phyloP scores from a whole-genome alignment of 73 alveolate genomes.

The Tetrahymena malaccensis region DNA sequence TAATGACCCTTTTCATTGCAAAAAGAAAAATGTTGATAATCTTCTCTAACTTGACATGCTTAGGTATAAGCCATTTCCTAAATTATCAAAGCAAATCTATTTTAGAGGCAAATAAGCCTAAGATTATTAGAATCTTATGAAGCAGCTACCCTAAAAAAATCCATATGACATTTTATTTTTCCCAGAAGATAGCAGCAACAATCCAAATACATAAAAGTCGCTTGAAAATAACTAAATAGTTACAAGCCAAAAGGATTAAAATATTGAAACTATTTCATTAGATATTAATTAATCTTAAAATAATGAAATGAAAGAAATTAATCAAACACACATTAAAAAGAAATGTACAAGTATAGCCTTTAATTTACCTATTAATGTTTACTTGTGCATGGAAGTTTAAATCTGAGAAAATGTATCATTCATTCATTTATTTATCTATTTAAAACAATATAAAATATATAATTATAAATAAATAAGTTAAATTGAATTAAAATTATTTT shows the following conservation, averaged over 20 bases:
- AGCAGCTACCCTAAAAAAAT: not conserved
- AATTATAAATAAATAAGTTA: too few relatives aligned
- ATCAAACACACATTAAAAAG: not conserved
- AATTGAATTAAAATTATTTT: too few relatives aligned
- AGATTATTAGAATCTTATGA: not conserved
- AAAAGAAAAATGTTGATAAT: not conserved
- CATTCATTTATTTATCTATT: too few relatives aligned
- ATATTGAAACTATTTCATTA: not conserved
- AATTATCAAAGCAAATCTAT: not conserved
- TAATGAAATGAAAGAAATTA: too few relatives aligned
- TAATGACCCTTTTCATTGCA: not conserved
- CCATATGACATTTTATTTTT: not conserved
- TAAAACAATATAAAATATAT: too few relatives aligned
- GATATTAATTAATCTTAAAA: not conserved
- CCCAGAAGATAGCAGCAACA: not conserved
- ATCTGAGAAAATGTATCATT: not conserved
- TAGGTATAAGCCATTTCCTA: not conserved
- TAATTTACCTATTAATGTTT: not conserved
- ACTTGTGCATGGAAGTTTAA: not conserved
- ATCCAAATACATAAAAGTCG: not conserved
- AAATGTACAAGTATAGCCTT: not conserved
- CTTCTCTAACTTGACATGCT: not conserved
- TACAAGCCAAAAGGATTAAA: not conserved
- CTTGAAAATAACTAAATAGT: not conserved
- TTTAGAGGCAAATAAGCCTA: not conserved